A percentile compares a stretch with the other conserved stretches of the same genome.
phyloP scores from a whole-genome alignment of 768 basidiomycete genomes.

The Amanita rubescens region DNA sequence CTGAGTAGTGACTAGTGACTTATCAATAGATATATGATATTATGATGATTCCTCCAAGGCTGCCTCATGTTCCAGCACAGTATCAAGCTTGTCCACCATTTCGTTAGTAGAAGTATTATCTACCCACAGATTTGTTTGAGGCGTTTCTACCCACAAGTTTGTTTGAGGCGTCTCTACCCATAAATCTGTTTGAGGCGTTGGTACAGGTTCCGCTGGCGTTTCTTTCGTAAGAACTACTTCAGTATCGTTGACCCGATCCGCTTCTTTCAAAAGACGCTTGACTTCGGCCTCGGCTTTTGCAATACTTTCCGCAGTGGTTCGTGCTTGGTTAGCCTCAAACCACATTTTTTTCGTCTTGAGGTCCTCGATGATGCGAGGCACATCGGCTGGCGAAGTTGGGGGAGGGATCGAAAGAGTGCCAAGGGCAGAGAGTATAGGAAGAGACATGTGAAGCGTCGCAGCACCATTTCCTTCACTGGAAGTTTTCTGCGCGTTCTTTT shows the following conservation, averaged over 20 bases:
- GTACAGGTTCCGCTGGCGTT: slow-evolving; percentile 35
- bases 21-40: neutral
- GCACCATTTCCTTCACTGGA: slow-evolving; percentile 21
- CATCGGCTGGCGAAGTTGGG: slow-evolving; percentile 67
- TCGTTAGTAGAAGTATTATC: slow-evolving; percentile 30
- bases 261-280: slow-evolving; percentile 42
- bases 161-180: slow-evolving; percentile 38
- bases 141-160: too few species aligned
- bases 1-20: neutral
- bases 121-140: slow-evolving; percentile 24
- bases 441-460: slow-evolving; percentile 60
- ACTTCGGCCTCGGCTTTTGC: slow-evolving; percentile 76
- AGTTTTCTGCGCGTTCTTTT: slow-evolving; percentile 33
- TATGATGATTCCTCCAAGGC: slow-evolving; percentile 14
- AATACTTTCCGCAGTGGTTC: slow-evolving; percentile 70
- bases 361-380: slow-evolving; percentile 81
- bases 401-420: slow-evolving; percentile 86
- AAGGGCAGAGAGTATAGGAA: slow-evolving; percentile 83
- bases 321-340: slow-evolving; percentile 89
- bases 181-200: slow-evolving; percentile 34
- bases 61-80: slow-evolving; percentile 22
- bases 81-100: slow-evolving; percentile 37
- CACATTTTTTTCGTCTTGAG: slow-evolving; percentile 91
- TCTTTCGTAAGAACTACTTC: slow-evolving; percentile 35
- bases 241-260: slow-evolving; percentile 28